These are phyloP conservation scores for Neonectria ditissima DNA, from an alignment of 2,329 filamentous ascomycete species.

Conservation along the genomic window DNA sequence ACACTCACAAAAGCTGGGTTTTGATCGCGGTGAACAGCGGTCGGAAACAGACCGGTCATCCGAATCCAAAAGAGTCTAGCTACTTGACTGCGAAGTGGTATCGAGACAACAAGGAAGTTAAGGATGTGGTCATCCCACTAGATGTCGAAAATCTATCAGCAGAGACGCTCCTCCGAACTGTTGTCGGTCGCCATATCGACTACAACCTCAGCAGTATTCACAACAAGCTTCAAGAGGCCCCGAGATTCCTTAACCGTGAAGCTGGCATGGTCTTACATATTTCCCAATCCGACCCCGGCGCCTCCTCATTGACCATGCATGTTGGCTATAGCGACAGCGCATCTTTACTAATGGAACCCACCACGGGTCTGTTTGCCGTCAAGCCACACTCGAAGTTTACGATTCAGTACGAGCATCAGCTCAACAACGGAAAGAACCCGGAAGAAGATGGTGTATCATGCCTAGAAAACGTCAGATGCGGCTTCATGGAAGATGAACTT, in stretches of 20 bases:
- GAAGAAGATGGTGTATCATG: slow-evolving; percentile 67
- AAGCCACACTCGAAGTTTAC: slow-evolving; percentile 71
- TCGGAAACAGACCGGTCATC: slow-evolving; percentile 55
- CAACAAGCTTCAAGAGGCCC: slow-evolving; percentile 67
- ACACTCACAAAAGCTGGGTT: slow-evolving; percentile 86
- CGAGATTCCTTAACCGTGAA: slow-evolving; percentile 71
- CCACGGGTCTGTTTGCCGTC: slow-evolving; percentile 81
- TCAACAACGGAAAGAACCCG: slow-evolving; percentile 71
- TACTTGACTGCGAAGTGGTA: slow-evolving; percentile 81
- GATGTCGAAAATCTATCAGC: slow-evolving; percentile 77
- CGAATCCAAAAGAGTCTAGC: slow-evolving; percentile 62
- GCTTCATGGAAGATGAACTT: slow-evolving; percentile 71
- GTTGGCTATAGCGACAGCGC: slow-evolving; percentile 72
- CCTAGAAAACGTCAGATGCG: slow-evolving; percentile 72
- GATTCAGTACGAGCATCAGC: slow-evolving; percentile 69
- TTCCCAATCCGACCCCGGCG: slow-evolving; percentile 71
- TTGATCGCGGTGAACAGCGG: slow-evolving; percentile 85
- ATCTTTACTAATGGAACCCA: slow-evolving; percentile 77
- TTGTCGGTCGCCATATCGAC: slow-evolving; percentile 80
- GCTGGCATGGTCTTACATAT: slow-evolving; percentile 69
- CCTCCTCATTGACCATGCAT: slow-evolving; percentile 76
- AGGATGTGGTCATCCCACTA: slow-evolving; percentile 74
- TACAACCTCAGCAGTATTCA: slow-evolving; percentile 77
- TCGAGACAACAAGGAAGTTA: slow-evolving; percentile 81
- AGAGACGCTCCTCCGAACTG: slow-evolving; percentile 77